phyloP scores from a whole-genome alignment of 805 yeast genomes.

The Spathaspora girioi region DNA sequence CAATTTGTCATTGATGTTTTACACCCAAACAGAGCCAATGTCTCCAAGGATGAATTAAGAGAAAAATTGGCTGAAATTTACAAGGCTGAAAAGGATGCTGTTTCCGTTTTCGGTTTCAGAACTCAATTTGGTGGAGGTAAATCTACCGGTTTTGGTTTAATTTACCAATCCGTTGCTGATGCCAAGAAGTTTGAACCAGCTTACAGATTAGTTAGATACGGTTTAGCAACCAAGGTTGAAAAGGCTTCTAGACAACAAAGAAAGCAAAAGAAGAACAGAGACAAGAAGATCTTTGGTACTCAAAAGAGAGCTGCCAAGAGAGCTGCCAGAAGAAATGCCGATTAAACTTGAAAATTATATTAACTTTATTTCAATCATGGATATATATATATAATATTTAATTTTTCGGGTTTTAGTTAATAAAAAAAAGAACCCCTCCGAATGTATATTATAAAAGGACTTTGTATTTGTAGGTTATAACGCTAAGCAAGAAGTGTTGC shows the following conservation, averaged over 20 bases:
- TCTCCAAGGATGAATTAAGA: conserved; percentile 98
- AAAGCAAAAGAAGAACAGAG: conserved; percentile 99
- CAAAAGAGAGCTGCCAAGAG: conserved; percentile 91
- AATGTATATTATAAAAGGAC: conserved; percentile 9
- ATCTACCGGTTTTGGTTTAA: conserved; percentile 98
- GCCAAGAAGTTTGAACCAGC: conserved; percentile 98
- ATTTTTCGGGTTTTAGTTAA: conserved; percentile 3
- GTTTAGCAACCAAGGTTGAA: conserved; percentile 93
- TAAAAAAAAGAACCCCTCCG: conserved; percentile 10
- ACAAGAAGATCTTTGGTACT: conserved; percentile 98
- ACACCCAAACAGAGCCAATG: conserved; percentile 99
- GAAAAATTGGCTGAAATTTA: conserved; percentile 84
- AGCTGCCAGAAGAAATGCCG: conserved; percentile 87
- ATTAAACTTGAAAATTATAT: conserved; percentile 37
- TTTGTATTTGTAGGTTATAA: background rate
- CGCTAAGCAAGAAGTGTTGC: background rate
- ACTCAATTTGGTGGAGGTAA: conserved; percentile 99
- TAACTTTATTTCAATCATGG: background rate
- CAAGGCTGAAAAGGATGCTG: conserved; percentile 91
- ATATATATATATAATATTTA: conserved; percentile 1
- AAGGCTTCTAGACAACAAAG: conserved; percentile 99
- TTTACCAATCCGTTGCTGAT: conserved; percentile 96
- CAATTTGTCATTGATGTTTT: conserved; percentile 99
- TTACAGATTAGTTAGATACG: conserved; percentile 99
- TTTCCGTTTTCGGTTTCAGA: conserved; percentile 98